Evolutionary conservation across 2,329 filamentous ascomycete species (phyloP).

Genomic region (Ophiocordyceps camponoti-saundersi): DNA sequence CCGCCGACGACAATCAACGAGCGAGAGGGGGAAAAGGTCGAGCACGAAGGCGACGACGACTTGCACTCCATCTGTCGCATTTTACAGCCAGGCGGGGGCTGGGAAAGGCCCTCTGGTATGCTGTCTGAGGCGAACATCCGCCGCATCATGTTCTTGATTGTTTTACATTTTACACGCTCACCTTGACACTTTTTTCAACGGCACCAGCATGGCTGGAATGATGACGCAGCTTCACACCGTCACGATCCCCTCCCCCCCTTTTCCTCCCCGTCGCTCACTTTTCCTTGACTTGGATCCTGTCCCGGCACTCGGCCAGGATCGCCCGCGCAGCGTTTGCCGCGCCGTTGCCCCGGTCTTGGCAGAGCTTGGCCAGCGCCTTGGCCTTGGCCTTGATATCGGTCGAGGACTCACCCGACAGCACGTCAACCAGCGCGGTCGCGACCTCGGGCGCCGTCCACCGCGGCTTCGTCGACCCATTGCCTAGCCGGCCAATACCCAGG

Average conservation of each 20-base stretch:
- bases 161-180: neutral
- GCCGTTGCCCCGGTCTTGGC: neutral
- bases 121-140: neutral
- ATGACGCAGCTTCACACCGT: neutral
- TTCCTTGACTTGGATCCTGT: neutral
- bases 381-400: neutral
- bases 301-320: neutral
- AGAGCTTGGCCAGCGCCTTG: neutral
- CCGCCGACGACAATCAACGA: too few relatives aligned
- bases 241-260: too few relatives aligned
- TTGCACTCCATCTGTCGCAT: neutral
- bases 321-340: neutral
- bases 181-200: too few relatives aligned
- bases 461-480: constrained; percentile 6
- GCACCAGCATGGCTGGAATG: neutral
- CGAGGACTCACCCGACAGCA: constrained; percentile 3
- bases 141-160: neutral
- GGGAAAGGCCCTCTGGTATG: neutral
- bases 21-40: neutral
- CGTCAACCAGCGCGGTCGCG: constrained; percentile 4
- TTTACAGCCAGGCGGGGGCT: neutral
- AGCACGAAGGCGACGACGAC: neutral
- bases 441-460: constrained; percentile 8
- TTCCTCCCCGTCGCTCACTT: too few relatives aligned
- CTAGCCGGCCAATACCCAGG: constrained; percentile 21